Conservation (phyloP, 2,329 filamentous ascomycete species). For the Trichoderma pleuroti region DNA sequence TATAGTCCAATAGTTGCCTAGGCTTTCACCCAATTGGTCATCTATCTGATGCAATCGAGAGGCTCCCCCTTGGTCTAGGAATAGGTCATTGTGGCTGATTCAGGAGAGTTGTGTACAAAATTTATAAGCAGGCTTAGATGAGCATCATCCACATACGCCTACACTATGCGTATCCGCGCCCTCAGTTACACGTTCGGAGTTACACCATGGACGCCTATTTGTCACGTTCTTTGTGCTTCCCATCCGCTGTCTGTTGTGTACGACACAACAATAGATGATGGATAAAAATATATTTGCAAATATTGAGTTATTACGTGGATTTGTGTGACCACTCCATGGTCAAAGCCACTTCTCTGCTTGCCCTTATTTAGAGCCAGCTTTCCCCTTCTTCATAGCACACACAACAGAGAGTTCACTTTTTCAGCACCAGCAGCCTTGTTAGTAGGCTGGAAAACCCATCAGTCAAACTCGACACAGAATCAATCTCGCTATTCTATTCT, state of each 20-base stretch:
- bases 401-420: neutral
- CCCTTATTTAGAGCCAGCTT: neutral
- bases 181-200: neutral
- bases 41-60: neutral
- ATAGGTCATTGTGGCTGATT: neutral
- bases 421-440: neutral
- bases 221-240: neutral
- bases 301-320: neutral
- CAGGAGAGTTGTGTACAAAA: neutral
- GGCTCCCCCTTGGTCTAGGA: neutral
- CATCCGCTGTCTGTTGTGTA: neutral
- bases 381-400: neutral
- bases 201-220: neutral
- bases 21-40: neutral
- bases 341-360: neutral
- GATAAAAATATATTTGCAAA: fast-evolving
- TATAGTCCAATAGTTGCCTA: neutral
- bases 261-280: neutral
- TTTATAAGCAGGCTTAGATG: neutral
- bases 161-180: neutral
- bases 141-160: neutral
- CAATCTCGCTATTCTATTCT: neutral
- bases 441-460: neutral
- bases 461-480: neutral
- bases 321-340: neutral